Evolutionary conservation across 495 filamentous ascomycete genomes (phyloP), one percentile per base, ranked within the genome.

Genomic region (Amniculicola lignicola): DNA sequence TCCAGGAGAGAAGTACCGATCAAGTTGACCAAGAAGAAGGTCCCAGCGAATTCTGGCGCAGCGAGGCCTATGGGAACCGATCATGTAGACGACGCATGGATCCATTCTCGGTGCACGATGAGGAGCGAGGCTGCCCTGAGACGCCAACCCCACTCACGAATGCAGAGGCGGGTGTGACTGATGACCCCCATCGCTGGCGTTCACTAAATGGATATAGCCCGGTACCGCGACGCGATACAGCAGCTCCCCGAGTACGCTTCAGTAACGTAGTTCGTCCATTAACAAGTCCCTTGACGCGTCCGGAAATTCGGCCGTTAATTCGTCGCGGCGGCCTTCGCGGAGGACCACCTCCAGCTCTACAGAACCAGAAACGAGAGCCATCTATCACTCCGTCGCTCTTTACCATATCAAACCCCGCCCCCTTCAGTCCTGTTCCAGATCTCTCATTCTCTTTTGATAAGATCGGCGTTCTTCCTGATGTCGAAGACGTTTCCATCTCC

Each of bases 131-230:
- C 15, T 11, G 31, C n/a, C 6, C 38, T 18, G n/a, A 0, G 10
- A 57, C 33, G 18, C 43, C 43, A 4, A 57, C 42, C 4, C 53
- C n/a, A 2, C 9, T 16, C 2, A 48, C 53, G 16, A 57, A 57
- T 23, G 44, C 25, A 27, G 43, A 49, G 9, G 42, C 53, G 6
- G 53, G 53, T 3, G 18, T 28, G 2, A 15, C n/a, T 21, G 10
- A 6, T 5, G 44, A 57, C 14, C 43, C 42, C 6, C 15, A 41
- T 31, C 53, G 24, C 1, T 57, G 53, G 53, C 31, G 25, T 1
- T 14, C 12, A 2, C 18, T 49, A 19, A 46, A 37, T 14, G 43
- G 35, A 21, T 39, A 35, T 3, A 48, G 35, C 23, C 43, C 43
- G 1, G 9, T 19, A 3, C 51, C 41, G 7, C 10, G n/a, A 15